These are phyloP conservation scores for Fusarium albidum DNA, from an alignment of 2,329 filamentous ascomycete species.

Conservation along the genomic window DNA sequence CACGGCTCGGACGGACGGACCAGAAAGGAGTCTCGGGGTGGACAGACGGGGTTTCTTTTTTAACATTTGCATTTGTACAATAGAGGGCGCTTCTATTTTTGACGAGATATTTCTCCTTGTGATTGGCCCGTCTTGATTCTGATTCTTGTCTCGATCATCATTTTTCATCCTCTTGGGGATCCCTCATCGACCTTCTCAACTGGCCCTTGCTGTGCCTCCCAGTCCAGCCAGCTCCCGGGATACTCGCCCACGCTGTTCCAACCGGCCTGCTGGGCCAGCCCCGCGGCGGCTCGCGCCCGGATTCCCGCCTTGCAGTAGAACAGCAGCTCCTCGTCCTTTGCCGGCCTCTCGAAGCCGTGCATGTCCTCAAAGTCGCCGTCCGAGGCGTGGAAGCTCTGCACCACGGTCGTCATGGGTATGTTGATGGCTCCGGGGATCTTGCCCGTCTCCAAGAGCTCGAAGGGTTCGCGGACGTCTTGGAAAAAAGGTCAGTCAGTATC, in stretches of 20 bases:
- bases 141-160: background rate
- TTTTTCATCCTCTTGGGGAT: background rate
- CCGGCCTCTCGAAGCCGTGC: slow-evolving; percentile 78
- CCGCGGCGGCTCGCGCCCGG: slow-evolving; percentile 78
- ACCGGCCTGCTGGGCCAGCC: slow-evolving; percentile 78
- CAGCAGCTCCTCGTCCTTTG: slow-evolving; percentile 66
- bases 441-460: slow-evolving; percentile 70
- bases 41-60: slow-evolving; percentile 18
- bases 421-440: slow-evolving; percentile 84
- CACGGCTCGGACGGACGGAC: slow-evolving; percentile 9
- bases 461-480: slow-evolving; percentile 75
- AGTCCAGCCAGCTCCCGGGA: slow-evolving; percentile 82
- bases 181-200: slow-evolving; percentile 43
- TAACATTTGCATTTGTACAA: slow-evolving; percentile 32
- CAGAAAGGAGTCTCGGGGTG: slow-evolving; percentile 25
- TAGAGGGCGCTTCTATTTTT: slow-evolving; percentile 33
- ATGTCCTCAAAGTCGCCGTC: slow-evolving; percentile 83
- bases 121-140: background rate
- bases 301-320: slow-evolving; percentile 97
- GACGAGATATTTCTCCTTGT: slow-evolving; percentile 5
- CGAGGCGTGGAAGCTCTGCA: slow-evolving; percentile 80
- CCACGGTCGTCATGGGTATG: slow-evolving; percentile 78
- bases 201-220: slow-evolving; percentile 76
- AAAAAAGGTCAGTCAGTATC: background rate
- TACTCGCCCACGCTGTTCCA: slow-evolving; percentile 78